Percentiles rank a stretch among this genome's conserved stretches.
Conservation (phyloP, 2,329 filamentous ascomycete genomes). For the Colletotrichum plurivorum region DNA sequence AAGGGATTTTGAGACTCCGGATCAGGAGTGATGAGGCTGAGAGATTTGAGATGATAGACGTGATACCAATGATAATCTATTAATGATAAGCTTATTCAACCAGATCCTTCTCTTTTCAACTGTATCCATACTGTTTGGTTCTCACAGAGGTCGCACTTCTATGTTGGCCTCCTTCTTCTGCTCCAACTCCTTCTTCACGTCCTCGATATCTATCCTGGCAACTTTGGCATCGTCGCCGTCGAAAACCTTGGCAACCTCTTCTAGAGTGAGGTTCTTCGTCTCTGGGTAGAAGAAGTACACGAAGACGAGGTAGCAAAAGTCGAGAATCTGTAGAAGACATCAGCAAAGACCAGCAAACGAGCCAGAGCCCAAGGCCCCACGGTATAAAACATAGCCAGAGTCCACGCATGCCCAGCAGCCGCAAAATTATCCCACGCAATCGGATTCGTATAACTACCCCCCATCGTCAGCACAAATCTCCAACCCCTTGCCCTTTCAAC, state of each 20-base stretch:
- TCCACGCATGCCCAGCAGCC: neutral
- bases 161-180: neutral
- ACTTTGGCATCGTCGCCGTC: conserved; percentile 4
- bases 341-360: rapidly evolving
- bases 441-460: neutral
- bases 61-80: neutral
- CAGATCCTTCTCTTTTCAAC: neutral
- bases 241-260: conserved; percentile 8
- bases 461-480: no score
- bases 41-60: neutral
- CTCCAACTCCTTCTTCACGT: neutral
- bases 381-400: conserved; percentile 1
- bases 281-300: neutral
- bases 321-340: neutral
- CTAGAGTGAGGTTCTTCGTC: conserved; percentile 9
- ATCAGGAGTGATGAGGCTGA: neutral
- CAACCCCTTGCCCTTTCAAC: neutral
- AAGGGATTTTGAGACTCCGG: conserved; percentile 24
- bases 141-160: neutral
- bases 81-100: neutral
- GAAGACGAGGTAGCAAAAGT: neutral
- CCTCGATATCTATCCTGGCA: neutral
- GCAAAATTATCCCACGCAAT: neutral
- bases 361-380: neutral
- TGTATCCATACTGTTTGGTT: neutral